Evolutionary conservation across 768 basidiomycete genomes (phyloP), one percentile per base, ranked within the genome.

Genomic region (Rhodotorula taiwanensis): DNA sequence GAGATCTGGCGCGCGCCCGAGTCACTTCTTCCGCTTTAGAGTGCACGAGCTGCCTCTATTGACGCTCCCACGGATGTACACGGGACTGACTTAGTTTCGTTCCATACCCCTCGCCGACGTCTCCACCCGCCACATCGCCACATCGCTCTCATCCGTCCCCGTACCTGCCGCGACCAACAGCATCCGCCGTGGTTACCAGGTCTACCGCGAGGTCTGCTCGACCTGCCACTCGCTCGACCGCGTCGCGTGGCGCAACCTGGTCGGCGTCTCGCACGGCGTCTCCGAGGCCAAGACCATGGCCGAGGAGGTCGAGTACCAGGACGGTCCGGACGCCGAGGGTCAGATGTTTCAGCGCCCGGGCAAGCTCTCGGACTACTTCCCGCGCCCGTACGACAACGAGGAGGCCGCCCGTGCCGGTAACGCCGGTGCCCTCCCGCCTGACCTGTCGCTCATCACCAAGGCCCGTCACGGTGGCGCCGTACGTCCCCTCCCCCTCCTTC

Each of bases 341-440:
- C 91, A 97, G 79, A 98, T 95, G 93, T 99, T 97, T 83, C 85
- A 90, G 79, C 83, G 95, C 58, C 95, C 95, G 18, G 95, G 95
- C 78, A 99, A 99, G 79, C 86, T 98, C 62, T 85, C 95, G 43
- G 95, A 99, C 77, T 98, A 97, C 78, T 80, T 99, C 81, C 95
- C 94, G 58, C 75, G 81, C 50, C 90, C 95, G 47, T 99, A 99
- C 79, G 84, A 93, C 70, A 99, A 99, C 74, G 94, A 98, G 69
- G 91, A 97, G 80, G 94, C 95, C 70, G 91, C 95, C 53, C 83
- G 95, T 71, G 87, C 94, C 60, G 81, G 86, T 60, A 99, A 99
- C 77, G 88, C 80, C 64, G 95, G 95, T 79, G 91, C 93, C 60
- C 83, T 93, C 34, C 95, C 95, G 72, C 95, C 95, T 28, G 95